Conservation (phyloP, 108 stramenopile genomes). For the Nitzschia sp. region DNA sequence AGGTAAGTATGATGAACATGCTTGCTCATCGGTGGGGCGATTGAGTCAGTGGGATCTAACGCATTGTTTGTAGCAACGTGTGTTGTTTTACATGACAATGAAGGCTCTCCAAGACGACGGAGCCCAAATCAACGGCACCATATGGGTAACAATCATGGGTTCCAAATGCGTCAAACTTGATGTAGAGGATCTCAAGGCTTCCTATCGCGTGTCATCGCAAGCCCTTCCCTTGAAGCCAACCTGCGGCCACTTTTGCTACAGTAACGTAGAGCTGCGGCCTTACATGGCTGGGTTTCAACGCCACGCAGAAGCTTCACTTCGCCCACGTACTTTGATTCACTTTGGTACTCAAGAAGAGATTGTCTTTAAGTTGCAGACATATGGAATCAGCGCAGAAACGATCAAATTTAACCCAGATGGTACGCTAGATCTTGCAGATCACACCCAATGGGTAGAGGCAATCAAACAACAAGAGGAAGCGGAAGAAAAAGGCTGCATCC, state of each 20-base stretch:
- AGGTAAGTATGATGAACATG: background rate
- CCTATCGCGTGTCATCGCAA: background rate
- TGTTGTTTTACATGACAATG: background rate
- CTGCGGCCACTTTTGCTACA: background rate
- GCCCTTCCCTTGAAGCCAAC: background rate
- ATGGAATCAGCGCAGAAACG: slow-evolving; percentile 15
- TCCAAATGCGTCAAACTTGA: background rate
- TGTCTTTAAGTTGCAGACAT: slow-evolving; percentile 25
- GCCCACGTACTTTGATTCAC: slow-evolving; percentile 10
- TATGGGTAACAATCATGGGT: slow-evolving; percentile 3
- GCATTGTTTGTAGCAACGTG: background rate
- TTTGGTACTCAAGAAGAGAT: slow-evolving; percentile 8
- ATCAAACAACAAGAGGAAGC: background rate
- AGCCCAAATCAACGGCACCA: slow-evolving; percentile 21
- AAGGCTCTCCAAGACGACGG: slow-evolving; percentile 14
- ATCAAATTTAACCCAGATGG: background rate
- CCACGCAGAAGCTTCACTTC: background rate
- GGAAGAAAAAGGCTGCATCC: background rate
- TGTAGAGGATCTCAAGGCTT: background rate
- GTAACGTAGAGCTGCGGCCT: background rate
- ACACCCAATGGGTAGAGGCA: background rate
- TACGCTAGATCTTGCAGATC: background rate
- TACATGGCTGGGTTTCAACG: background rate
- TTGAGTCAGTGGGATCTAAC: background rate
- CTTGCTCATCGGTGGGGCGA: background rate